Percentiles rank a stretch among this genome's conserved stretches.
These are phyloP conservation scores for Mrakia frigida DNA, from an alignment of 768 basidiomycete species.

Conservation along the genomic window DNA sequence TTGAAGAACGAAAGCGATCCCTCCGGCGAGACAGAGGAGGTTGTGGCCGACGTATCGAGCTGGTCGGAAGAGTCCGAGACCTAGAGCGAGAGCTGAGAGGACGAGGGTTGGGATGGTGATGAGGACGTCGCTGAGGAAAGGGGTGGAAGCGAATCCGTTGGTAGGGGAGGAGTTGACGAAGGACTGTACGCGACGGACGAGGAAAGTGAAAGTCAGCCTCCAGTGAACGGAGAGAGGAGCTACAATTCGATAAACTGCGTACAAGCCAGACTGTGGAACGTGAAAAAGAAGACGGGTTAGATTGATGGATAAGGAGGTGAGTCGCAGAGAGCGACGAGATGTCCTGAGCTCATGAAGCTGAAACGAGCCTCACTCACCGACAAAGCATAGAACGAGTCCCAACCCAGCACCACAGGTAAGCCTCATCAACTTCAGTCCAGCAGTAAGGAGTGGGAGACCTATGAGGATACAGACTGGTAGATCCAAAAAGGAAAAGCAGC, in stretches of 20 bases:
- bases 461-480: constrained; percentile 7
- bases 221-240: too few species aligned
- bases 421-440: constrained; percentile 12
- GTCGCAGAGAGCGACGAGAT: not conserved
- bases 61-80: constrained; percentile 6
- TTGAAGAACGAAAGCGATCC: constrained; percentile 13
- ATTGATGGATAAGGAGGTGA: not conserved
- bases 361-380: not conserved
- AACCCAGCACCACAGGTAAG: constrained; percentile 20
- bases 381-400: not conserved
- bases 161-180: constrained; percentile 10
- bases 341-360: not conserved
- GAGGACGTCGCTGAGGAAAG: not conserved
- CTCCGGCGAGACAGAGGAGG: not conserved
- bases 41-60: constrained; percentile 21
- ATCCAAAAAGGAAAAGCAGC: not conserved
- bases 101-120: constrained; percentile 16
- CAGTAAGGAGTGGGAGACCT: not conserved
- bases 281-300: not conserved
- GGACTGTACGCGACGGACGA: not conserved
- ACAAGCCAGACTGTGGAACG: not conserved
- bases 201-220: not conserved
- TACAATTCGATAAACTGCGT: not conserved
- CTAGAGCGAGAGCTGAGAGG: not conserved
- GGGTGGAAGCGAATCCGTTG: constrained; percentile 11